Conservation (phyloP, 2,329 filamentous ascomycete genomes). For the Colletotrichum viniferum region DNA sequence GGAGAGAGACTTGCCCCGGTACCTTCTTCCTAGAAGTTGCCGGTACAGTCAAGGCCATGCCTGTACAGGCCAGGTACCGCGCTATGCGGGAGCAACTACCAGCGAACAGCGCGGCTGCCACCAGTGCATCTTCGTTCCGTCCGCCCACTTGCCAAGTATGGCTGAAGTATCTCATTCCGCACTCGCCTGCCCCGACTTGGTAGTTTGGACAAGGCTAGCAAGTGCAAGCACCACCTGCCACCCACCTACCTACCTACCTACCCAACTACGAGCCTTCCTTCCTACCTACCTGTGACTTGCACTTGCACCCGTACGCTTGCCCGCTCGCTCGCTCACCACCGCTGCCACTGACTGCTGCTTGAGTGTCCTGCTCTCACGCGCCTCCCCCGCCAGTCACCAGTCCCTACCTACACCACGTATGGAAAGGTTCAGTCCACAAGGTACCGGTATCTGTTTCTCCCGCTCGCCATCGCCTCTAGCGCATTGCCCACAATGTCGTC, state of each 20-base stretch:
- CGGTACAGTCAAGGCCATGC: neutral
- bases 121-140: neutral
- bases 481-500: neutral
- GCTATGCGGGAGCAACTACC: neutral
- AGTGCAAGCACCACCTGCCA: neutral
- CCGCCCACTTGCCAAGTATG: neutral
- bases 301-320: too few species aligned
- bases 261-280: too few species aligned
- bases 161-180: neutral
- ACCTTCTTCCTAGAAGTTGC: neutral
- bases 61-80: neutral
- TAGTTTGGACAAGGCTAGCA: conserved; percentile 7
- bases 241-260: too few species aligned
- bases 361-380: too few species aligned
- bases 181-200: neutral
- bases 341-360: neutral
- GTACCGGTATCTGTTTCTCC: conserved; percentile 8
- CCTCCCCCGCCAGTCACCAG: too few species aligned
- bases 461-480: conserved; percentile 15
- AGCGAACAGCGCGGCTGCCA: neutral
- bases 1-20: neutral
- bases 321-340: neutral
- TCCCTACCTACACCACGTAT: neutral
- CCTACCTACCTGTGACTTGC: too few species aligned
- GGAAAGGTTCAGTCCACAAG: neutral